Evolutionary conservation across 305 asterid genomes (phyloP), one percentile per base, ranked within the genome.

Genomic region (Rubia occidens): DNA sequence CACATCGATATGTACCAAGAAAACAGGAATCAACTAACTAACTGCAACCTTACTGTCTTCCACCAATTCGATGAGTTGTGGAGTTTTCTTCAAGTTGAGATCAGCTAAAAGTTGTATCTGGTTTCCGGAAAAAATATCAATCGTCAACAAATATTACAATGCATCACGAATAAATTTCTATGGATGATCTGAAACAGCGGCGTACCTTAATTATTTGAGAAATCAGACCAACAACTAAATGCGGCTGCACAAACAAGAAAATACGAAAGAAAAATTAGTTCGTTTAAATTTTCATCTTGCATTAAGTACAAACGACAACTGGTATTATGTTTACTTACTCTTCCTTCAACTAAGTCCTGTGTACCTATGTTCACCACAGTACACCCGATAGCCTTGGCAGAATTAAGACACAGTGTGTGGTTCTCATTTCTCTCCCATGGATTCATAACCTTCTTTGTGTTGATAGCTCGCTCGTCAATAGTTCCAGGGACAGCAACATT

Each of bases 301-400:
- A 51, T 15, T 1, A 5, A 2, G 37, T 42, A 29, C 37, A 69
- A 63, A 55, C 11, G 5, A 54, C 26, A 69, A 70, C 64, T 15
- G 67, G 77, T 21, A 68, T 26, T 2, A 65, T 60, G 8, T 39
- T 11, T 11, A 74, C 87, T 79, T 78, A 92, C 97, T 80, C 98
- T 86, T 70, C 83, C 97, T 87, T 90, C 97, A 60, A 87, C 85
- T 32, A 93, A 82, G 72, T 93, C 98, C 74, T 93, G 97, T 11
- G 97, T 90, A 76, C 98, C 98, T 77, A 90, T 90, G 70, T 90
- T 92, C 47, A 93, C 98, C 69, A 93, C 98, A 20, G 97, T 88
- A 83, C 97, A 90, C 68, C 98, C 98, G 60, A 90, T 93, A 49
- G 98, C 98, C 87, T 88, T 93, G 37, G 98, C 98, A 24, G 98